Evolutionary conservation across 768 basidiomycete genomes (phyloP), one percentile per base, ranked within the genome.

Genomic region (Candolleomyces eurysporus): DNA sequence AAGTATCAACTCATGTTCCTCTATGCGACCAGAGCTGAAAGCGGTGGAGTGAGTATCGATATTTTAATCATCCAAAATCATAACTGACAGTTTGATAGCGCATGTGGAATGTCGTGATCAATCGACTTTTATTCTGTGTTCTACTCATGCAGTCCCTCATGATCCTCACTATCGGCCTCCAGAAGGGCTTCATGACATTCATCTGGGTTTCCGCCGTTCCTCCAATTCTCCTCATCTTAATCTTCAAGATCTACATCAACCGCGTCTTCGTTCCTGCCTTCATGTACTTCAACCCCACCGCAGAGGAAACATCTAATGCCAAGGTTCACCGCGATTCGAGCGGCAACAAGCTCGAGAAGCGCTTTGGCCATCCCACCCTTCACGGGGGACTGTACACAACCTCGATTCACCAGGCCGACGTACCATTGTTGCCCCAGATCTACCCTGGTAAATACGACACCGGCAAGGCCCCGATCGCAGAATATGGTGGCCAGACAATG

Each of bases 1-100:
- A 99, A 98, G 76, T 98, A 98, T 69, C 91, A 96, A 78, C 79
- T 98, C 54, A 94, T 98, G 88, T 98, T 96, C 72, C 93, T 96
- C 60, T 96, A 84, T 70, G 78, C 93, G 52, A 87, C 94, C 6
- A 88, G 87, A 63, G 91, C 94, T 14, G 97, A 99, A 75, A 92
- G 89, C 56, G 97, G 96, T 61, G 97, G 97, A 36, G 92, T 94
- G 72, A 65, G 91, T 84, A 22, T 50, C 13, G 48, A 26, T 14
- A 32, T 54, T 55, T 43, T 1, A 46, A 53, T 16, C 31, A 50
- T 42, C 50, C 57, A 36, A 57, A 60, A 39, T 66, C 49, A 16
- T 40, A 49, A 46, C 39, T 58, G 53, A 40, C 57, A 55, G 36
- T 9, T 39, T 57, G 60, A 1, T 66, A 94, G 92, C 90, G 93